Base-by-base conservation (phyloP, 768 basidiomycete genomes). In the Mycena belliarum region DNA sequence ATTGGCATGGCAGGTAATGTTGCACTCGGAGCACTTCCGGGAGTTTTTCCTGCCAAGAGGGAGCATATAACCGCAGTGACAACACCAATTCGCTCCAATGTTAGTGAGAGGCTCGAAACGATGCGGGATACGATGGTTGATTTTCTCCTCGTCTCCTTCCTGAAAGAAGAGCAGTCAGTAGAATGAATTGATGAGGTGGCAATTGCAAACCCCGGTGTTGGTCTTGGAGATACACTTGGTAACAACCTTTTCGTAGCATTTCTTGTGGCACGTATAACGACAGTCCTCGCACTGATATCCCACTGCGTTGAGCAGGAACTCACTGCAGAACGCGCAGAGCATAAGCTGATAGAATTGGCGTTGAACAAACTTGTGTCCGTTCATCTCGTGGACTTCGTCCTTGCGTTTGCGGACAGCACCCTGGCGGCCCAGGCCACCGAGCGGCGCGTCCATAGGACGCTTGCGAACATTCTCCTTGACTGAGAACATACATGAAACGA, bases 221-320 rank as follows among this genome's bases (percentile, higher is more conserved):
- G 93, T 94, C 73, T 98, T 98, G 25, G 94, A 95, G 66, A 99
- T 98, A 78, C 97, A 99, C 74, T 98, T 99, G 6, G 97, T 99
- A 65, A 98, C 94, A 21, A 98, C 96, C 72, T 98, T 98, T 68
- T 95, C 92, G 70, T 95, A 96, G 70, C 97, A 99, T 70, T 96
- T 96, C 80, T 95, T 96, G 81, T 99, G 97, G 73, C 97, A 99
- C 3, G 93, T 94, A 73, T 98, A 99, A 61, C 94, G 88, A 72
- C 97, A 99, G 70, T 99, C 97, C 69, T 98, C 97, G 79, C 97
- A 99, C 75, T 98, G 96, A 73, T 95, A 97, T n/a, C 97, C 97
- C 58, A 89, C 80, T 2, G 94, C 96, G 61, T 98, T 98, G 71
- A 98, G 89, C 55, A 99, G 80, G 78, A 99, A 98, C 68, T 98